Base-by-base conservation (phyloP, 2,329 filamentous ascomycete species). In the Ceratocystis albifundus region DNA sequence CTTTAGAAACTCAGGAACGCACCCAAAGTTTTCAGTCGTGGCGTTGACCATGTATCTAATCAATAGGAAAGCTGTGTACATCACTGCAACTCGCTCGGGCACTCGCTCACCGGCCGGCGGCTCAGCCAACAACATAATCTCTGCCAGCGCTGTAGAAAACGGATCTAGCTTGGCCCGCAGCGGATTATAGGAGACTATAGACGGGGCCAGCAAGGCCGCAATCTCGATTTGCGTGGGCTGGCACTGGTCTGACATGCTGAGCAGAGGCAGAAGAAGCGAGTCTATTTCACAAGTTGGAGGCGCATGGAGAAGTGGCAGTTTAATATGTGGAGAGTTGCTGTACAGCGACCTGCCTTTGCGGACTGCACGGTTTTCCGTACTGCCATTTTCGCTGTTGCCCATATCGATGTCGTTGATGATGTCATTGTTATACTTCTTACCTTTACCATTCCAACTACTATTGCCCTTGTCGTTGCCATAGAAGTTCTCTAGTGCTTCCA, bases 21-120 rank as follows among this genome's bases (percentile, higher is more conserved):
- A 82, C 28, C 90, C 84, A 74, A 88, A 92, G 76, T 91, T 95
- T 70, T 91, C 87, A 68, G 82, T 80, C 0, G 89, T 89, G 0
- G 90, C 90, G 32, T 84, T 84, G 66, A 96, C 88, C 73, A 90
- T 86, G 89, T 91, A 96, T 53, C 87, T 83, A 86, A 94, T 90
- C 69, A 91, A 73, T 41, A 92, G 80, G 75, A 95, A 96, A 89
- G 96, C 95, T 72, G 88, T 78, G 74, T 92, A 95, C 6, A 96
- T 80, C 5, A 90, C 84, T 7, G 88, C 90, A 0, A 95, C 84
- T 71, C 89, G 87, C 75, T 96, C 90, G 0, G 91, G 90, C 0
- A 95, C 80, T n/a, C 80, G 81, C 3, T 82, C 83, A 36, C 96
- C 84, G 12, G 17, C 12, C 25, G 28, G 30, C 55, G 55, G 86